A percentile compares a stretch with the other conserved stretches of the same genome.
These are phyloP conservation scores for Amanita rubescens DNA, from an alignment of 768 basidiomycete genomes.

Conservation along the genomic window DNA sequence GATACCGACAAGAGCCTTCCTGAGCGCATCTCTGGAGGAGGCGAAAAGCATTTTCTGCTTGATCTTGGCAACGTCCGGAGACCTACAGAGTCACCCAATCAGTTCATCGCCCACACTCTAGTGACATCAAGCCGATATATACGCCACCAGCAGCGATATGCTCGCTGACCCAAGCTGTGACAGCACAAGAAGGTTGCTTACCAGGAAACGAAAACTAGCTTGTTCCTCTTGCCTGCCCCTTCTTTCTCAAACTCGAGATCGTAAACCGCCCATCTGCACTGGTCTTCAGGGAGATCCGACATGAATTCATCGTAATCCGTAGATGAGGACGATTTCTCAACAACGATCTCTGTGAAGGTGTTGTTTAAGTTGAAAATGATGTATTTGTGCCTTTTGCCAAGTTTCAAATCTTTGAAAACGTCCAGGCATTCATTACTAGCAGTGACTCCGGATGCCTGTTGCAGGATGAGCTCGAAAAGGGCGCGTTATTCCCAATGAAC, in stretches of 20 bases:
- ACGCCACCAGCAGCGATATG: not conserved
- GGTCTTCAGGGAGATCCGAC: constrained; percentile 58
- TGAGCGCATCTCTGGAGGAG: constrained; percentile 78
- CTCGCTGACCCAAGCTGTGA: not conserved
- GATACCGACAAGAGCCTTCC: constrained; percentile 67
- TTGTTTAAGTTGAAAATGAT: constrained; percentile 70
- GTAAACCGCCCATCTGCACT: constrained; percentile 88
- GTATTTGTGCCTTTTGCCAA: constrained; percentile 72
- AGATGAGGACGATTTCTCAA: constrained; percentile 52
- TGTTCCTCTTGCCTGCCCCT: constrained; percentile 74
- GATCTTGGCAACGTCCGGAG: constrained; percentile 77
- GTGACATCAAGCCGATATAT: too few relatives aligned
- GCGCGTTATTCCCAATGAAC: constrained; percentile 1
- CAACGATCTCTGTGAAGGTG: constrained; percentile 63
- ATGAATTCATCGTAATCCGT: constrained; percentile 68
- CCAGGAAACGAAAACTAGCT: constrained; percentile 82
- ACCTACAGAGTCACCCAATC: constrained; percentile 45
- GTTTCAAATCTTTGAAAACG: constrained; percentile 64
- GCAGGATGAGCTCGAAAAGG: constrained; percentile 5
- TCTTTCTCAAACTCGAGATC: constrained; percentile 81
- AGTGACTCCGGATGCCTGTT: constrained; percentile 59
- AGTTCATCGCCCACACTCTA: constrained; percentile 16
- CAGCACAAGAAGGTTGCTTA: constrained; percentile 33
- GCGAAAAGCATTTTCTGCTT: constrained; percentile 93
- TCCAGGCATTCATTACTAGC: constrained; percentile 52